A percentile compares a stretch with the other conserved stretches of the same genome.
These are phyloP conservation scores for Metschnikowia picachoensis DNA, from an alignment of 805 yeast species.

Conservation along the genomic window DNA sequence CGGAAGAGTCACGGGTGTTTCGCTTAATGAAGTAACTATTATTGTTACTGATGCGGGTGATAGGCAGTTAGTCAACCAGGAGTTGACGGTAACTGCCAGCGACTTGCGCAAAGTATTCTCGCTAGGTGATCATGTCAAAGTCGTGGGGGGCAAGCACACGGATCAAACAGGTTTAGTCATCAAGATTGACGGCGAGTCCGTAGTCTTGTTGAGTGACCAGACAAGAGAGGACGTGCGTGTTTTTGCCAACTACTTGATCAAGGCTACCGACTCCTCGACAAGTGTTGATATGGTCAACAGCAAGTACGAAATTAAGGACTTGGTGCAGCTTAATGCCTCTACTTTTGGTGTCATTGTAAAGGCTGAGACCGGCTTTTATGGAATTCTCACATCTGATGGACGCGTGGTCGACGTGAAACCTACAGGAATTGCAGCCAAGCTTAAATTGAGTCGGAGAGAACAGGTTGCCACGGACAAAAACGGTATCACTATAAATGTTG, in stretches of 20 bases:
- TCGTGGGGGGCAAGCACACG: conserved; percentile 82
- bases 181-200: conserved; percentile 75
- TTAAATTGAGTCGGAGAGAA: conserved; percentile 60
- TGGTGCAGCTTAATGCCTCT: conserved; percentile 82
- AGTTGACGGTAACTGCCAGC: conserved; percentile 75
- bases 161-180: conserved; percentile 96
- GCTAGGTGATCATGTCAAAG: conserved; percentile 94
- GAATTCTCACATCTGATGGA: conserved; percentile 79
- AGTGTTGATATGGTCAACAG: conserved; percentile 60
- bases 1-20: conserved; percentile 72
- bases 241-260: conserved; percentile 84
- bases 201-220: conserved; percentile 85
- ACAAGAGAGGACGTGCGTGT: conserved; percentile 86
- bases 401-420: conserved; percentile 69
- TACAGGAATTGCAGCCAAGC: conserved; percentile 75
- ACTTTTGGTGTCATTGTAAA: conserved; percentile 85
- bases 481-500: conserved; percentile 82
- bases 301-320: conserved; percentile 80
- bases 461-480: conserved; percentile 81
- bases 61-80: conserved; percentile 48
- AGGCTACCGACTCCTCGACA: conserved; percentile 80
- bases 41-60: conserved; percentile 54
- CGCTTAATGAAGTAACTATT: conserved; percentile 50
- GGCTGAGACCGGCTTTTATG: conserved; percentile 83
- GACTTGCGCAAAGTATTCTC: conserved; percentile 81